Conservation (phyloP, 768 basidiomycete genomes). For the Myochromella boudieri region DNA sequence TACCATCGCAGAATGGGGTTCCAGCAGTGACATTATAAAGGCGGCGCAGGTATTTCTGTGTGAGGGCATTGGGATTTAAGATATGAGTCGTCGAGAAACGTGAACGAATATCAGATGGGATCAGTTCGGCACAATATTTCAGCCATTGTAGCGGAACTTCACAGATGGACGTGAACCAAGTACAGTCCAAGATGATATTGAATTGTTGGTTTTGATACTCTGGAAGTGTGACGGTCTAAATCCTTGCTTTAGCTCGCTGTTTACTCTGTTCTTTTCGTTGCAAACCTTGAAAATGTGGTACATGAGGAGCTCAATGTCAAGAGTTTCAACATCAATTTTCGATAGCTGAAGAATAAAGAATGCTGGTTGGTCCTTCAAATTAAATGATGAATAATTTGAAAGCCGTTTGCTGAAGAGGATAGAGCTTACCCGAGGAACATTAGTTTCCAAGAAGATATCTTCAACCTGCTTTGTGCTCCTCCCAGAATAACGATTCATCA, state of each 20-base stretch:
- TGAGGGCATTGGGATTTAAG: conserved; percentile 70
- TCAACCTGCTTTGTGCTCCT: conserved; percentile 61
- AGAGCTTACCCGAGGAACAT: conserved; percentile 41
- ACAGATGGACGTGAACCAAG: conserved; percentile 69
- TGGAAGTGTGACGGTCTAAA: conserved; percentile 51
- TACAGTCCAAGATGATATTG: conserved; percentile 82
- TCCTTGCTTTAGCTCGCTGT: neutral
- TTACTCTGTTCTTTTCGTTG: neutral
- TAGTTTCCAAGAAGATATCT: conserved; percentile 63
- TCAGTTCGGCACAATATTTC: conserved; percentile 73
- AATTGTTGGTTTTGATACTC: conserved; percentile 50
- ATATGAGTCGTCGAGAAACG: conserved; percentile 66
- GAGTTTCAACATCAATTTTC: conserved; percentile 73
- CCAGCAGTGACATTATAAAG: conserved; percentile 72
- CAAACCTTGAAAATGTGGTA: conserved; percentile 75
- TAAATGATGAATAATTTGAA: conserved; percentile 1
- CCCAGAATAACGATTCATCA: conserved; percentile 65
- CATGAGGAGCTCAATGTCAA: conserved; percentile 78
- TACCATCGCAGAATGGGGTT: conserved; percentile 46
- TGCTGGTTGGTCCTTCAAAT: conserved; percentile 41
- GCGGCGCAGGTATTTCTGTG: conserved; percentile 73
- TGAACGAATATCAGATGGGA: conserved; percentile 65
- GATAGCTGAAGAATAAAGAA: conserved; percentile 67
- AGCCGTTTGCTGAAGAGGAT: neutral
- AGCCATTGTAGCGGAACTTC: conserved; percentile 83